phyloP scores from a whole-genome alignment of 768 basidiomycete genomes.

The Royoungia palumana region DNA sequence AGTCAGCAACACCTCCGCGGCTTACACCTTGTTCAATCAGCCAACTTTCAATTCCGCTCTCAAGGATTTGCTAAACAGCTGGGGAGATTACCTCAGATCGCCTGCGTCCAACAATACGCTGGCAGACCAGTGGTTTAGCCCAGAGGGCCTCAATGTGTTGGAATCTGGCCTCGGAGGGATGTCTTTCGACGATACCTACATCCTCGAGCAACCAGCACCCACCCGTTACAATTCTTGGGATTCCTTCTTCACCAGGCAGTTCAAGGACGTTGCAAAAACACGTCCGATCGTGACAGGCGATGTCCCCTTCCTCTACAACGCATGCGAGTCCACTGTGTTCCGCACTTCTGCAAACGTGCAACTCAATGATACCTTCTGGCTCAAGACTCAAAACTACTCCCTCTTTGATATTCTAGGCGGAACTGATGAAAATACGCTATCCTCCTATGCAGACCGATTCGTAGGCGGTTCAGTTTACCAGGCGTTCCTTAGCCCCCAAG shows the following conservation, averaged over 20 bases:
- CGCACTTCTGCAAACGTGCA: constrained; percentile 34
- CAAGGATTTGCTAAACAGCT: background rate
- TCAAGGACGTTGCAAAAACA: constrained; percentile 22
- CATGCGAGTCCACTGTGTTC: constrained; percentile 53
- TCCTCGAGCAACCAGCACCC: background rate
- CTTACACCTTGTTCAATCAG: background rate
- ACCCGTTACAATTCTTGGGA: constrained; percentile 39
- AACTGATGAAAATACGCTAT: constrained; percentile 21
- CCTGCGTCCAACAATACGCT: background rate
- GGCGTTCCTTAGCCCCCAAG: constrained; percentile 49
- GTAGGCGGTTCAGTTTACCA: constrained; percentile 51
- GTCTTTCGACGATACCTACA: background rate
- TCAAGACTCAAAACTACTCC: constrained; percentile 58
- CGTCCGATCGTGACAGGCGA: constrained; percentile 35
- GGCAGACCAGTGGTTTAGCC: too few relatives aligned
- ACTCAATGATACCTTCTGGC: constrained; percentile 48
- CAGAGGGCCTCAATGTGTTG: background rate
- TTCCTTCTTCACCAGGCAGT: constrained; percentile 48
- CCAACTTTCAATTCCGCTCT: background rate
- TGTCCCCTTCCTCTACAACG: constrained; percentile 33
- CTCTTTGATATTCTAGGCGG: constrained; percentile 50
- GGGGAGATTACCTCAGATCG: background rate
- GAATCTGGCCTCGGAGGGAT: background rate
- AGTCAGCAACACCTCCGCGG: constrained; percentile 1
- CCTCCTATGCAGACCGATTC: constrained; percentile 34